Percentiles rank a stretch among this genome's conserved stretches.
These are phyloP conservation scores for Raphanus raphanistrum DNA, from an alignment of 345 rosid genomes.

Conservation along the genomic window DNA sequence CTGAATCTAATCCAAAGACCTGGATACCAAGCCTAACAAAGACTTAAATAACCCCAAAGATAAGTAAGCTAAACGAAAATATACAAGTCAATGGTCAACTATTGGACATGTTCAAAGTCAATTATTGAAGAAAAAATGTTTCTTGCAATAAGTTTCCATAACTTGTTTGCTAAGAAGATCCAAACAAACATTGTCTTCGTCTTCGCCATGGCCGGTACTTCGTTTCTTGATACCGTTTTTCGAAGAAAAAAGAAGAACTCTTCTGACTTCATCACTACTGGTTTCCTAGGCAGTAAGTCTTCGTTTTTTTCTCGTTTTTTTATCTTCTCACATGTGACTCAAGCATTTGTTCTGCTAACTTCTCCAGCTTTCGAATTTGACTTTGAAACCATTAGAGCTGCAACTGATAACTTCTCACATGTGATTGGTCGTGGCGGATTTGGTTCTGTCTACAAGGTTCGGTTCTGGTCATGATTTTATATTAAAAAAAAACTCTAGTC, in stretches of 20 bases:
- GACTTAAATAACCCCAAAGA: not conserved
- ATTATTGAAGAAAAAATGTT: not conserved
- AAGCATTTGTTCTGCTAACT: not conserved
- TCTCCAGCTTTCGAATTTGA: constrained; percentile 29
- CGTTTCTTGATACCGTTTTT: constrained; percentile 11
- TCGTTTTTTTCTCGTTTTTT: not conserved
- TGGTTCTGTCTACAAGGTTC: constrained; percentile 44
- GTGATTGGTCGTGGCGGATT: constrained; percentile 38
- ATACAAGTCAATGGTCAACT: constrained; percentile 2
- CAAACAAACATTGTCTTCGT: not conserved
- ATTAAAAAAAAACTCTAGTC: not conserved
- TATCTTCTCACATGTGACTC: not conserved
- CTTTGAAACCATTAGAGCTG: constrained; percentile 33
- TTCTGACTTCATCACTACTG: not conserved
- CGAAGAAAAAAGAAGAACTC: constrained; percentile 46
- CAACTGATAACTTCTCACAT: constrained; percentile 45
- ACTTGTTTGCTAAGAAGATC: not conserved
- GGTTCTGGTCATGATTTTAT: not conserved
- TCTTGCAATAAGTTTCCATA: not conserved
- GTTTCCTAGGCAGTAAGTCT: not conserved
- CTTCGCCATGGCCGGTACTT: constrained; percentile 20
- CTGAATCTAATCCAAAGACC: too few species aligned
- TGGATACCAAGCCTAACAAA: too few species aligned
- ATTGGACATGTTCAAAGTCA: constrained; percentile 7
- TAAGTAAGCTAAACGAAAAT: not conserved